Evolutionary conservation across 768 basidiomycete species (phyloP), one percentile per base, ranked within the genome.

Genomic region (Austroboletus eburneus): DNA sequence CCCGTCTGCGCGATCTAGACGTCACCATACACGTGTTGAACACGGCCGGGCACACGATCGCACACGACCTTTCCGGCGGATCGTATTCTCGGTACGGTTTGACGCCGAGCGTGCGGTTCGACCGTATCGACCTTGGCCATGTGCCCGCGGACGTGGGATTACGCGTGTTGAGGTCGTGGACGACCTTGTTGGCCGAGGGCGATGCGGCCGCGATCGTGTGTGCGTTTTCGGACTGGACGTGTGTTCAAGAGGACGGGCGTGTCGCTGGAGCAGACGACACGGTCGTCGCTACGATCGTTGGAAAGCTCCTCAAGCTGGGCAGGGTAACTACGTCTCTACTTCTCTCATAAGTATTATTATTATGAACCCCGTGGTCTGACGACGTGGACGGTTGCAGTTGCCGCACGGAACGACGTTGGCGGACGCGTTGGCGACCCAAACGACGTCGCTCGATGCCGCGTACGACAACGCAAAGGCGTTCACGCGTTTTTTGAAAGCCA

Each of bases 121-220:
- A 77, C 54, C 68, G 77, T 3, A 66, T 78, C 38, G 64, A 73
- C 27, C 66, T 74, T 7, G 73, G 68, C 1, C 71, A 73, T 44
- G 62, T 68, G 6, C 20, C 70, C 12, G 69, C 74, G 1, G 61
- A 70, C 27, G 64, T 65, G 17, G 59, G 57, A 20, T 66, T 43
- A 16, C 48, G 50, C 2, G 56, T 68, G 23, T 53, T 77, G 25
- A 41, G 21, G 1, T 37, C 51, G 5, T 78, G 75, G 76, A 48
- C 52, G 2, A 61, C 68, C 1, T 42, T 76, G 14, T 56, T 78
- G 4, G 54, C 57, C 2, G 37, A 43, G 4, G 67, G 54, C 8
- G 45, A 51, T 5, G 43, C 50, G 9, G 66, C 74, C 12, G 49
- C 66, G 1, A 60, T 77, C 14, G n/a, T 77, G 2, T 69, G 67